Conservation (phyloP, 768 basidiomycete species). For the Lactarius indigo region DNA sequence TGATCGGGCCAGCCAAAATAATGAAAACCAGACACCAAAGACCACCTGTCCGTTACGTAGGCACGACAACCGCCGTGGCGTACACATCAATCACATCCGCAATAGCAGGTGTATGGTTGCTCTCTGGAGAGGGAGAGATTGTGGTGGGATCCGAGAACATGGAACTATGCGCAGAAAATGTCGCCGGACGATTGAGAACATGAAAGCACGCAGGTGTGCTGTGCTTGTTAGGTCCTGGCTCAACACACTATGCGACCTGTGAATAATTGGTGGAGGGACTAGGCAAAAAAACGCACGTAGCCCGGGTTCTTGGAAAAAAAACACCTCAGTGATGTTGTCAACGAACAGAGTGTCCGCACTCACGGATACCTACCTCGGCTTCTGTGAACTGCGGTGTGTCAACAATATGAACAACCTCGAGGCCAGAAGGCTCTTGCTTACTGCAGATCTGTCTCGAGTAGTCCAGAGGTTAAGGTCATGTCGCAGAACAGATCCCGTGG, state of each 20-base stretch:
- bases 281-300: conserved; percentile 46
- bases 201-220: conserved; percentile 78
- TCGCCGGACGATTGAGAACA: conserved; percentile 4
- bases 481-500: conserved; percentile 62
- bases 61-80: conserved; percentile 78
- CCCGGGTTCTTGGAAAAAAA: conserved; percentile 40
- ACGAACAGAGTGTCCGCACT: conserved; percentile 24
- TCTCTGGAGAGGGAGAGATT: conserved; percentile 80
- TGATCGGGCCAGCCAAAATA: background rate
- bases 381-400: conserved; percentile 36
- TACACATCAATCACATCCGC: conserved; percentile 79
- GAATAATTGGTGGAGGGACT: background rate
- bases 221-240: conserved; percentile 83
- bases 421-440: conserved; percentile 35
- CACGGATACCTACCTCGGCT: conserved; percentile 80
- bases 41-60: conserved; percentile 86
- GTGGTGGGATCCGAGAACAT: conserved; percentile 81
- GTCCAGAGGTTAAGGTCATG: conserved; percentile 78
- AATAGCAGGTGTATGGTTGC: conserved; percentile 87
- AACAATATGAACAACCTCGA: background rate
- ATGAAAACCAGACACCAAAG: background rate
- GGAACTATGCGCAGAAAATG: conserved; percentile 50
- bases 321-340: conserved; percentile 9
- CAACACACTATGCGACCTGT: conserved; percentile 58
- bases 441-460: conserved; percentile 86